Conservation (phyloP, 2,329 filamentous ascomycete genomes). For the Penicillium sp. region DNA sequence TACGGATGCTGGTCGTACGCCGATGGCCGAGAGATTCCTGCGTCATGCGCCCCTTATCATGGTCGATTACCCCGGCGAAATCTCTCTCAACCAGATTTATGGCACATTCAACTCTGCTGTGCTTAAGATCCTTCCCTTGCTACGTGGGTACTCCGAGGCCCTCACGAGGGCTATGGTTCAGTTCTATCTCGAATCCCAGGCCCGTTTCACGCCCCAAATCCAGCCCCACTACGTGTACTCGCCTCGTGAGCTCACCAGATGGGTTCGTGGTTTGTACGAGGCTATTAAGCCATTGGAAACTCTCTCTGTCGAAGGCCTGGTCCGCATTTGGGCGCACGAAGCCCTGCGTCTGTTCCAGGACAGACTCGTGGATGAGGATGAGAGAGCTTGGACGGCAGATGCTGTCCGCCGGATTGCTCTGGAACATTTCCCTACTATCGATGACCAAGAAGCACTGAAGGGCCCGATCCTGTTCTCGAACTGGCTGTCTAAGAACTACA, state of each 20-base stretch:
- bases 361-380: conserved; percentile 89
- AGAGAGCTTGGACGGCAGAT: conserved; percentile 92
- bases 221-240: conserved; percentile 99
- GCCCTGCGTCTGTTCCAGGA: conserved; percentile 95
- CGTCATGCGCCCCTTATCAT: conserved; percentile 97
- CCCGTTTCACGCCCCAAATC: conserved; percentile 91
- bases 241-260: conserved; percentile 94
- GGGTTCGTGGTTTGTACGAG: conserved; percentile 97
- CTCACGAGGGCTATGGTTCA: conserved; percentile 97
- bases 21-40: conserved; percentile 89
- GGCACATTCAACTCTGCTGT: conserved; percentile 96
- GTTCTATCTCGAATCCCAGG: conserved; percentile 92
- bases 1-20: conserved; percentile 93
- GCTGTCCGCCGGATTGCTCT: conserved; percentile 81
- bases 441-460: conserved; percentile 82
- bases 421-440: conserved; percentile 92
- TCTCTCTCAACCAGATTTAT: conserved; percentile 94
- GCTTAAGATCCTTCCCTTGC: conserved; percentile 90
- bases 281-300: conserved; percentile 89
- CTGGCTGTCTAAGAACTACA: conserved; percentile 98
- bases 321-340: conserved; percentile 98
- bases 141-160: conserved; percentile 92
- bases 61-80: conserved; percentile 97
- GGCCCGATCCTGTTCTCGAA: conserved; percentile 98
- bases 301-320: conserved; percentile 82